Base-by-base conservation (phyloP, 2,329 filamentous ascomycete genomes). In the Chrysosporium queenslandicum region DNA sequence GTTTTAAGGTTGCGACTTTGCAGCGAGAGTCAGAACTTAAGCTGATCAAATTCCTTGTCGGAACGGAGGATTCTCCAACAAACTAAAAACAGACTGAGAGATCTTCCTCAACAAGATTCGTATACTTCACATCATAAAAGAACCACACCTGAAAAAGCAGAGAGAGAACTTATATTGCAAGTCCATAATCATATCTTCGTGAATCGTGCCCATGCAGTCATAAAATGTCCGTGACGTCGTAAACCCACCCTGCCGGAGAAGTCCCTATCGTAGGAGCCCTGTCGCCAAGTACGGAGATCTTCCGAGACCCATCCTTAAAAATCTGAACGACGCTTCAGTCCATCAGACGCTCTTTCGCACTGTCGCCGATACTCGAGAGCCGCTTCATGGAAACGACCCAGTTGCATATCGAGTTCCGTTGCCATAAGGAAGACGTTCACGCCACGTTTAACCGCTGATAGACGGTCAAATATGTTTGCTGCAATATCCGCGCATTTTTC, bases 391-490 rank as follows among this genome's bases (percentile, higher is more conserved):
- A 70, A 61, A 2, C 63, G 43, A 6, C 58, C 52, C 9, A 67
- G 55, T 2, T 59, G 59, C 5, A 55, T 53, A 18, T 61, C 47
- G 23, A 69, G 41, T 39, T 65, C 59, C 4, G 56, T 43, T 12
- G 59, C 56, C 34, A 64, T 53, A 8, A 60, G 57, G 5, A 60
- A 55, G 2, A 58, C 54, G 16, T 54, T 53, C 11, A 59, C 52
- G 21, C 61, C 57, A 5, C 54, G 49, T n/a, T 56, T 59, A 23
- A 67, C 53, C 12, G 52, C 57, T 9, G 60, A 59, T 6, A 70
- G 43, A 4, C 60, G 59, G 36, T 68, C 60, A 36, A 69, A 68
- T 12, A 63, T 55, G n/a, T 58, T 59, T 34, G 62, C 60, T 11
- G 63, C 64, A 49, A 67, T 49, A 7, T 61, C 61, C 40, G 56